These are phyloP conservation scores for Boletus fagicola DNA, from an alignment of 768 basidiomycete species.

Conservation along the genomic window DNA sequence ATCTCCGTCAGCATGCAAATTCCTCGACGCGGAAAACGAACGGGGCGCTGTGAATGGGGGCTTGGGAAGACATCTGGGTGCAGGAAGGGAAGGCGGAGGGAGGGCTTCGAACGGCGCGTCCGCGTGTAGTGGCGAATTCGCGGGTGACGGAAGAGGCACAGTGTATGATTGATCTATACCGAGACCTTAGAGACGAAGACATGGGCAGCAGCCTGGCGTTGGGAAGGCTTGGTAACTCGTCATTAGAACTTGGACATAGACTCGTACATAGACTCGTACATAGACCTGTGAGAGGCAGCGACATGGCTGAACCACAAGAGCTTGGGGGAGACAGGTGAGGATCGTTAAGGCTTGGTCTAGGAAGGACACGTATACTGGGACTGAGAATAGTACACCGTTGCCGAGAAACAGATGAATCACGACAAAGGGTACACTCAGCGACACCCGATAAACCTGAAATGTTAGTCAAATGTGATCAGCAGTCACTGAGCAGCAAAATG, in stretches of 20 bases:
- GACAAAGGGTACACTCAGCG: neutral
- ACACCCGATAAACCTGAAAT: neutral
- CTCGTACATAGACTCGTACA: neutral
- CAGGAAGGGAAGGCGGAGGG: neutral
- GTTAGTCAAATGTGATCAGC: neutral
- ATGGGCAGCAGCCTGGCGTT: neutral
- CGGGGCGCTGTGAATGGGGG: neutral
- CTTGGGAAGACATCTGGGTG: neutral
- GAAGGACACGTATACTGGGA: neutral
- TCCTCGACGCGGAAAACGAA: neutral
- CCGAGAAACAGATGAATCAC: neutral
- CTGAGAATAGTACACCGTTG: neutral
- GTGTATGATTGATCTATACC: neutral
- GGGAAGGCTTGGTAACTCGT: neutral
- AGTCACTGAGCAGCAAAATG: too few relatives aligned
- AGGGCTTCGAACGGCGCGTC: too few relatives aligned
- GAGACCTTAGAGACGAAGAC: neutral
- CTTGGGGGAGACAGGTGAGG: too few relatives aligned
- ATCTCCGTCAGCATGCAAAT: neutral
- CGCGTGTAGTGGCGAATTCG: neutral
- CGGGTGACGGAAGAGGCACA: neutral
- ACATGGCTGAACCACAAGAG: neutral
- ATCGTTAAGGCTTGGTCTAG: too few relatives aligned
- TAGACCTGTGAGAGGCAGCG: neutral
- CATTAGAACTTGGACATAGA: neutral